Evolutionary conservation across 139 green algal species (phyloP), one percentile per base, ranked within the genome.

Genomic region (Gonium pectorale): DNA sequence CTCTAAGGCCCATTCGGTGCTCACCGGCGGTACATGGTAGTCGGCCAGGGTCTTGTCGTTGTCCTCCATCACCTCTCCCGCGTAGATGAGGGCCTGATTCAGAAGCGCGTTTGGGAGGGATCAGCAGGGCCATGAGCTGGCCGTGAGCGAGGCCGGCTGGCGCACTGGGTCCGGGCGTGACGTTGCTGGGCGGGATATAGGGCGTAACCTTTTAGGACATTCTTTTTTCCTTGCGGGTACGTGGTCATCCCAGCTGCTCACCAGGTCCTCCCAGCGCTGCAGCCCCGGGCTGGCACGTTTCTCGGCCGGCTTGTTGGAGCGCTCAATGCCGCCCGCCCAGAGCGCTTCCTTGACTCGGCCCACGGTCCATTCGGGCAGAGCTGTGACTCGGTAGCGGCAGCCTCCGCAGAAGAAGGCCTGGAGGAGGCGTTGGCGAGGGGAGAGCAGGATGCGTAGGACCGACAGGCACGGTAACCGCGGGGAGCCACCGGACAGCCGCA

Each of bases 331-430:
- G 22, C 96, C 96, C 1, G 91, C 86, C 80, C 92, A 98, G 51
- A 99, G 88, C 38, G 92, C 92, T 75, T 95, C 79, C 91, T 98
- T 98, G 19, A 98, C 93, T 77, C 94, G 85, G 29, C 44, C 89
- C 43, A 94, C 95, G n/a, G 89, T 93, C 93, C 93, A 97, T 37
- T 95, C 89, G 27, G 94, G 95, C 9, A 90, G 85, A 0, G 92
- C 95, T 5, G 93, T 95, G 8, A 98, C 92, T 0, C 95, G 88
- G 88, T 99, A 99, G 44, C 96, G 92, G 89, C 95, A 98, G 24
- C 96, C 96, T 29, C 90, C 85, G 88, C 94, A 98, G 91, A 97
- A 98, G 88, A 98, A 98, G 4, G 91, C 91, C 94, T 90, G 81
- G 24, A 17, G 24, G 56, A 17, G 24, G 56, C 21, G 56, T 31